Percentiles rank a stretch among this genome's conserved stretches.
Conservation (phyloP, 1,139 yeast genomes). For the Protomyces lactucae-debilis region DNA sequence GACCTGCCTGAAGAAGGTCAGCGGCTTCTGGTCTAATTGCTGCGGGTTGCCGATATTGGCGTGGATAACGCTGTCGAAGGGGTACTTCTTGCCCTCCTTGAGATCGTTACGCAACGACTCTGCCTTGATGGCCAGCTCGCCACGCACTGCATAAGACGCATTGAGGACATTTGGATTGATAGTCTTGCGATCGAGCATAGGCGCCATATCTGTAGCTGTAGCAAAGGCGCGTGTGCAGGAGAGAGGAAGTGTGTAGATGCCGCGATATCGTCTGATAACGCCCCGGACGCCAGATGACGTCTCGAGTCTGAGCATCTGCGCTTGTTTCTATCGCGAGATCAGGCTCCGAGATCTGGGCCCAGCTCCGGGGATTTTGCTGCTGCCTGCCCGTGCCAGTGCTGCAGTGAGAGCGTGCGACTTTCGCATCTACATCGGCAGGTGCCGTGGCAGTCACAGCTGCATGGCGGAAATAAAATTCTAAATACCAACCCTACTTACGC, state of each 20-base stretch:
- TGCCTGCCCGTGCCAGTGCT: too few species aligned
- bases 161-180: conserved; percentile 68
- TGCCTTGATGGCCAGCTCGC: conserved; percentile 86
- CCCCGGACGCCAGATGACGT: not conserved
- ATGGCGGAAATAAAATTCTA: too few species aligned
- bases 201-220: not conserved
- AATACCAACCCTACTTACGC: not conserved
- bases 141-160: conserved; percentile 95
- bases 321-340: too few species aligned
- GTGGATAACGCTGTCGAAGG: conserved; percentile 70
- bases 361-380: too few species aligned
- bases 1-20: conserved; percentile 93
- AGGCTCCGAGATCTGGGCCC: too few species aligned
- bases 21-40: conserved; percentile 86
- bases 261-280: not conserved
- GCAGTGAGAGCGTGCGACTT: too few species aligned
- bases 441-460: too few species aligned
- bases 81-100: conserved; percentile 48
- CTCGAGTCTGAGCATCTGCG: not conserved
- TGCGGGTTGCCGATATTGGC: conserved; percentile 98
- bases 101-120: conserved; percentile 67
- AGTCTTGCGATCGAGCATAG: conserved; percentile 44
- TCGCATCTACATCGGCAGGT: too few species aligned
- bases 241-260: not conserved
- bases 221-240: too few species aligned